Conservation (phyloP, 192 early-diverging fungal species). For the Neocallimastix lanati region DNA sequence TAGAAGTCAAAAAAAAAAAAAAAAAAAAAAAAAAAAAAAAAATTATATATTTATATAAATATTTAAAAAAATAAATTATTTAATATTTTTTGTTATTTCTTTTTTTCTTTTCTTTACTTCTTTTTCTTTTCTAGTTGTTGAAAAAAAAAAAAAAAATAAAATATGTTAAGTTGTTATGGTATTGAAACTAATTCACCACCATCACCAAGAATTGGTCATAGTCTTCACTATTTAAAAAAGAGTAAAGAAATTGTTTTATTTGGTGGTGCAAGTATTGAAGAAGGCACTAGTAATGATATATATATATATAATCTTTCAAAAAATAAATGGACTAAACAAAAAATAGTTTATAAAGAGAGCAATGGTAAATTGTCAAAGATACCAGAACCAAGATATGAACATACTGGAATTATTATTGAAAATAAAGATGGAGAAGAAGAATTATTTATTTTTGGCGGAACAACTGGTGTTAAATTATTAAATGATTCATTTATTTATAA, state of each 20-base stretch:
- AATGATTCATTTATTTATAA: not conserved
- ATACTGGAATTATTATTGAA: not conserved
- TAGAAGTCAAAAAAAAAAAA: no score
- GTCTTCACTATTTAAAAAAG: not conserved
- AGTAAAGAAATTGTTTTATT: not conserved
- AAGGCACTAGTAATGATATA: not conserved
- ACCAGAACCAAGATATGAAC: not conserved
- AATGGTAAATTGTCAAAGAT: not conserved
- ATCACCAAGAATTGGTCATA: not conserved
- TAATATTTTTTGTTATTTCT: no score
- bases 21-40: no score
- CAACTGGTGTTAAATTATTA: not conserved
- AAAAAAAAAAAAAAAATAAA: no score
- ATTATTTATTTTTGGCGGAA: not conserved
- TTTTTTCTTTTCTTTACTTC: no score
- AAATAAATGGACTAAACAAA: not conserved
- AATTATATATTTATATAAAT: no score
- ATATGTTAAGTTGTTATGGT: not conserved
- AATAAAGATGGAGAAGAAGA: not conserved
- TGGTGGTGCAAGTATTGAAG: not conserved
- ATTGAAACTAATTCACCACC: not conserved
- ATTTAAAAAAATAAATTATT: no score
- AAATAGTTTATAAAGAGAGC: not conserved
- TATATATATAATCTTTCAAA: not conserved
- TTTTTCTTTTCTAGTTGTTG: no score